Evolutionary conservation across 306 rosid species (phyloP).

Genomic region (Cyclanthera cordifolia): DNA sequence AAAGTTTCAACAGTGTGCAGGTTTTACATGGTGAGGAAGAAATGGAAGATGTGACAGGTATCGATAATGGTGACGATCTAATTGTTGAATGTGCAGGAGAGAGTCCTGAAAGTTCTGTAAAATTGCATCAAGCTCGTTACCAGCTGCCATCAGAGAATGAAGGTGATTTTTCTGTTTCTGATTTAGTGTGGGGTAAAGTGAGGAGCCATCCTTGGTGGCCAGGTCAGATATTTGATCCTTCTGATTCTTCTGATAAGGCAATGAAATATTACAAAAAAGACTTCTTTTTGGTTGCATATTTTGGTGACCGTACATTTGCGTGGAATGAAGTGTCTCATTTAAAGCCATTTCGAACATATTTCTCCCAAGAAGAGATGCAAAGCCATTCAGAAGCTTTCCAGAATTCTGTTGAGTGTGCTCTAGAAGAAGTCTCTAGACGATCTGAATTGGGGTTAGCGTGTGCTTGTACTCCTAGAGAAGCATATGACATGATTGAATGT

Average conservation of each 20-base stretch:
- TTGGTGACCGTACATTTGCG: slow-evolving; percentile 93
- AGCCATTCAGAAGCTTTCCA: slow-evolving; percentile 73
- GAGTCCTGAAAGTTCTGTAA: slow-evolving; percentile 25
- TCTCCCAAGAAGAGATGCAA: slow-evolving; percentile 50
- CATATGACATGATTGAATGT: slow-evolving; percentile 34
- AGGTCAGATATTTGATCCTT: slow-evolving; percentile 85
- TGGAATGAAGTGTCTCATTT: slow-evolving; percentile 84
- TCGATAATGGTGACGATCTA: slow-evolving; percentile 26
- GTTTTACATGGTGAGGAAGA: slow-evolving; percentile 41
- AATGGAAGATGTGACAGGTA: slow-evolving; percentile 28
- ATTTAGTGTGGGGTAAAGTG: slow-evolving; percentile 95
- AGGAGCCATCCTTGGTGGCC: slow-evolving; percentile 99
- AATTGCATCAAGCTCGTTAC: slow-evolving; percentile 31
- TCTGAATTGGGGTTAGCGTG: slow-evolving; percentile 68
- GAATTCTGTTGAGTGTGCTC: slow-evolving; percentile 61
- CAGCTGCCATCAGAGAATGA: slow-evolving; percentile 51
- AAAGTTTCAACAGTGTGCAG: slow-evolving; percentile 23
- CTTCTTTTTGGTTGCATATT: slow-evolving; percentile 77
- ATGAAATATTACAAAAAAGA: slow-evolving; percentile 73
- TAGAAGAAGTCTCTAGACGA: slow-evolving; percentile 77
- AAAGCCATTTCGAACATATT: slow-evolving; percentile 57
- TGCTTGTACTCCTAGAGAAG: slow-evolving; percentile 54
- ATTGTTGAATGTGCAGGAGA: slow-evolving; percentile 7
- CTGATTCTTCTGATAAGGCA: slow-evolving; percentile 78
- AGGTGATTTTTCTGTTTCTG: slow-evolving; percentile 52